phyloP scores from a whole-genome alignment of 1,139 yeast species.

The Scheffersomyces stambukii region DNA sequence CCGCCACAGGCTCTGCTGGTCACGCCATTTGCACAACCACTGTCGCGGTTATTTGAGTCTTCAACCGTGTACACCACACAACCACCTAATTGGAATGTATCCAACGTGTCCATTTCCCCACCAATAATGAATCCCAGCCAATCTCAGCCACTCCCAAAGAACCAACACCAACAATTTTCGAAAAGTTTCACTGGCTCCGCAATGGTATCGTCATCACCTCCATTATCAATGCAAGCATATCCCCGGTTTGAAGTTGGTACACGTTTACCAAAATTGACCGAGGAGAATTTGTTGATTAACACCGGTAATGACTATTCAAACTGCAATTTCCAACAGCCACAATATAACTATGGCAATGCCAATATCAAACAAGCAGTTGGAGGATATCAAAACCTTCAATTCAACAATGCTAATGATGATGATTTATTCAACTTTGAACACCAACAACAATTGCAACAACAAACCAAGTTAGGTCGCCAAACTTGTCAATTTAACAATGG shows the following conservation, averaged over 20 bases:
- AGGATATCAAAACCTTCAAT: slow-evolving; percentile 3
- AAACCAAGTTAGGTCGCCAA: not conserved
- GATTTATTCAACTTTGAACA: slow-evolving; percentile 25
- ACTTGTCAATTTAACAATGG: not conserved
- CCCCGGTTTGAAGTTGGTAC: not conserved
- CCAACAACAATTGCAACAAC: slow-evolving; percentile 12
- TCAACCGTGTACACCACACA: too few species aligned
- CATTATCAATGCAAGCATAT: not conserved
- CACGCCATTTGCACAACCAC: slow-evolving; percentile 2
- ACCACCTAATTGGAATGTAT: slow-evolving; percentile 3
- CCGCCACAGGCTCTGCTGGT: slow-evolving; percentile 2
- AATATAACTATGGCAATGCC: too few species aligned
- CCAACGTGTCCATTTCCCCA: slow-evolving; percentile 6
- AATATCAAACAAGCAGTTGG: slow-evolving; percentile 3
- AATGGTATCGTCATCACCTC: slow-evolving; percentile 1
- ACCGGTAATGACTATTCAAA: not conserved
- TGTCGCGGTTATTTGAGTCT: too few species aligned
- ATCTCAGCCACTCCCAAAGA: not conserved
- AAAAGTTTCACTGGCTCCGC: too few species aligned
- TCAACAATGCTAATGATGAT: slow-evolving; percentile 9
- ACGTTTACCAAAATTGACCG: slow-evolving; percentile 2
- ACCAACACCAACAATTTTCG: slow-evolving; percentile 2
- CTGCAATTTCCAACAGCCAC: too few species aligned
- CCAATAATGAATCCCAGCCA: not conserved
- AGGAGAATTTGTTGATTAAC: slow-evolving; percentile 1